A percentile compares a stretch with the other conserved stretches of the same genome.
These are phyloP conservation scores for Ramichloridium luteum DNA, from an alignment of 2,329 filamentous ascomycete species.

Conservation along the genomic window DNA sequence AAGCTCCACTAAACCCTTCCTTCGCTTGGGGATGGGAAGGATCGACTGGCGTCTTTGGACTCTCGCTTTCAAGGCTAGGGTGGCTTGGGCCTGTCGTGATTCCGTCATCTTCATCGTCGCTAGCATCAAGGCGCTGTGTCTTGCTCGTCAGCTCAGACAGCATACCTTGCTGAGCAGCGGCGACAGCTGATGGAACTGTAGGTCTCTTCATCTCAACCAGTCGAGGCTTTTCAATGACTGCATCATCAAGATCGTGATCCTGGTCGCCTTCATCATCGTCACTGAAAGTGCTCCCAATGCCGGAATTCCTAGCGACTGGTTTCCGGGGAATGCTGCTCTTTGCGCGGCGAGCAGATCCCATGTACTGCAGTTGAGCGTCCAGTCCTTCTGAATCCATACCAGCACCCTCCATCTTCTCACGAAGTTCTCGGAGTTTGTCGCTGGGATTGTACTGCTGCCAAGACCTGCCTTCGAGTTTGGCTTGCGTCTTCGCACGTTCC, in stretches of 20 bases:
- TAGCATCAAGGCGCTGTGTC: conserved; percentile 59
- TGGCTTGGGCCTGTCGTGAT: conserved; percentile 64
- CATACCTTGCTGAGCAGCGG: conserved; percentile 44
- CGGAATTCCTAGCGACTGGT: conserved; percentile 20
- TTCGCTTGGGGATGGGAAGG: conserved; percentile 31
- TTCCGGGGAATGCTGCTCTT: conserved; percentile 30
- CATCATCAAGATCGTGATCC: conserved; percentile 42
- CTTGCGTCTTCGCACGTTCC: conserved; percentile 93
- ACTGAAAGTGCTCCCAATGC: conserved; percentile 11
- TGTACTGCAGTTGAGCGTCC: conserved; percentile 52
- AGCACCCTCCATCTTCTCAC: conserved; percentile 81
- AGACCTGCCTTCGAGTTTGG: conserved; percentile 85
- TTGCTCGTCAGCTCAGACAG: conserved; percentile 61
- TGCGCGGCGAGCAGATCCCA: conserved; percentile 35
- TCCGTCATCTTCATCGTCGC: conserved; percentile 59
- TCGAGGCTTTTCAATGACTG: conserved; percentile 65
- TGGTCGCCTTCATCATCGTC: conserved; percentile 27
- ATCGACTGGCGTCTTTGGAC: conserved; percentile 54
- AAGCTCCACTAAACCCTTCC: conserved; percentile 26
- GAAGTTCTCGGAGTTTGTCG: conserved; percentile 78
- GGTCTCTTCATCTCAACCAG: conserved; percentile 70
- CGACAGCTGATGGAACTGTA: conserved; percentile 47
- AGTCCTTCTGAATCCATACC: conserved; percentile 28
- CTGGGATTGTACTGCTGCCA: conserved; percentile 80
- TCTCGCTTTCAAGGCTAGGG: conserved; percentile 58